phyloP scores from a whole-genome alignment of 108 stramenopile genomes.

The Chaetoceros tenuissimus region DNA sequence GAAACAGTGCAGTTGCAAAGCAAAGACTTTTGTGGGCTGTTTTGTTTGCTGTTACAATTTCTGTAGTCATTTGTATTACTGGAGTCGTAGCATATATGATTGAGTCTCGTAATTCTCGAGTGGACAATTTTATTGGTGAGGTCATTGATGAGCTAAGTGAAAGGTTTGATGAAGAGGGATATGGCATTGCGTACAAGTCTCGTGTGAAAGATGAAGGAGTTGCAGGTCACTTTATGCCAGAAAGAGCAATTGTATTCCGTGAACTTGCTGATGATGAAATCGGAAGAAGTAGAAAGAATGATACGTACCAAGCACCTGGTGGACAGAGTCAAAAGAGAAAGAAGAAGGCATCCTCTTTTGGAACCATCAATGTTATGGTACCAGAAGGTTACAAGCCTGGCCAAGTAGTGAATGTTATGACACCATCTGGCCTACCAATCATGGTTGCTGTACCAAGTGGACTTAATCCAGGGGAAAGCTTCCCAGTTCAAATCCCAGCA shows the following conservation, averaged over 20 bases:
- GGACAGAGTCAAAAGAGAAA: neutral
- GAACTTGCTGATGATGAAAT: constrained; percentile 30
- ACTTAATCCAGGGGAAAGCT: neutral
- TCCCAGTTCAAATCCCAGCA: neutral
- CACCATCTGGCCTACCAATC: constrained; percentile 69
- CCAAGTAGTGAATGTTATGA: constrained; percentile 1
- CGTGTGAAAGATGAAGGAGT: neutral
- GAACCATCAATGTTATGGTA: neutral
- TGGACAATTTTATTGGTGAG: constrained; percentile 15
- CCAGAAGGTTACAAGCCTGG: neutral
- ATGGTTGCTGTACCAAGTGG: constrained; percentile 46
- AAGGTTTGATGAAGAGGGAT: constrained; percentile 24
- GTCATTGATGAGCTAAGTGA: constrained; percentile 23
- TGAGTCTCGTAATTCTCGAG: constrained; percentile 23
- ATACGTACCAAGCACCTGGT: constrained; percentile 15
- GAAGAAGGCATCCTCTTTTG: neutral
- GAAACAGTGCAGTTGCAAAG: constrained; percentile 18
- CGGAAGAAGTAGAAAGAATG: constrained; percentile 47
- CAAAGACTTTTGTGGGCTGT: constrained; percentile 18
- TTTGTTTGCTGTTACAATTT: constrained; percentile 10
- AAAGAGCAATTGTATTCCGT: neutral
- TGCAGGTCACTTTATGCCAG: neutral
- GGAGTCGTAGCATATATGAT: constrained; percentile 23
- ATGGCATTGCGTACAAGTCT: constrained; percentile 23
- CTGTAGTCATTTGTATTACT: constrained; percentile 15